Base-by-base conservation (phyloP, 2,329 filamentous ascomycete genomes). In the Penicillium sp. region DNA sequence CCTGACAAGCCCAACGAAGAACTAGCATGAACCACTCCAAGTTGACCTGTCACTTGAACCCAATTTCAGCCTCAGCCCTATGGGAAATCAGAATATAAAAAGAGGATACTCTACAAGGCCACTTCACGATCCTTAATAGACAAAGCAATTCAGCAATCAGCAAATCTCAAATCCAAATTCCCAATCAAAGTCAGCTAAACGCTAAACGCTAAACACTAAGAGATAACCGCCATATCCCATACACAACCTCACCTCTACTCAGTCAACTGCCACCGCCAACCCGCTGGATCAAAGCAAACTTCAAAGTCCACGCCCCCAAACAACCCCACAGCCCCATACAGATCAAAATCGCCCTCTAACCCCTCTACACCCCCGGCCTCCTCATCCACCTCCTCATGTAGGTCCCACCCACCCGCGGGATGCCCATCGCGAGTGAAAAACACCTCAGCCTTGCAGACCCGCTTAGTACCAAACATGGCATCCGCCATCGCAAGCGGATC, bases 271-370 rank as follows among this genome's bases (percentile, higher is more conserved):
- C 74, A 85, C 56, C 82, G 63, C 83, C 83, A 86, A 58, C 80
- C 77, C 50, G 75, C 73, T 53, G 76, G 75, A 62, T 82, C 75
- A 70, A 86, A 86, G 53, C 78, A 80, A 15, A 83, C 80, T 65
- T 88, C 85, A 61, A 88, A 85, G 56, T 88, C 85, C 19, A 88
- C 84, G n/a, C 80, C 84, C 3, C 86, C 87, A 74, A 88, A 89
- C 24, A 86, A 75, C 3, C 87, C 87, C 58, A 89, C 78, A 2
- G 86, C 85, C 45, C 82, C 83, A 71, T 87, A 85, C 49, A 89
- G 66, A 72, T 89, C 86, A 65, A 90, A 68, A 86, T 92, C 72
- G 80, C 90, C 70, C 87, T 92, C 74, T 82, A 92, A 73, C 81
- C 90, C 67, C 84, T 87, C 30, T 81, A 91, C 44, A 82, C 87